phyloP scores from a whole-genome alignment of 305 asterid species.

The Fraxinus floribunda region DNA sequence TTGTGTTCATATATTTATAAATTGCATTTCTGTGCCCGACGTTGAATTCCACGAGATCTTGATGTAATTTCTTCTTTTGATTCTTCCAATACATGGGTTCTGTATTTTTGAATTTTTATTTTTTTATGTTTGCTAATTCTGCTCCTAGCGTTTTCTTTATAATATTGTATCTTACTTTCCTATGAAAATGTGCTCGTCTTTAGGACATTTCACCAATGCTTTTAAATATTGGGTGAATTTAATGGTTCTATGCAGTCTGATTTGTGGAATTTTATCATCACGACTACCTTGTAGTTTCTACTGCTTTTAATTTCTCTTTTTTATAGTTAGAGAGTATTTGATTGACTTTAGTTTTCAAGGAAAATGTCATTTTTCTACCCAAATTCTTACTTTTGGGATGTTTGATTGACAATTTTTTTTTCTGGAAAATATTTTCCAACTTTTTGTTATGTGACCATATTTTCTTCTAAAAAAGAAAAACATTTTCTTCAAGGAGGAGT shows the following conservation, averaged over 20 bases:
- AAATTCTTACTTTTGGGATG: not conserved
- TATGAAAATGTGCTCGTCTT: not conserved
- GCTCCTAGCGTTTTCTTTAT: not conserved
- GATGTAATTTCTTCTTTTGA: not conserved
- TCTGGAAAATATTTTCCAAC: too few relatives aligned
- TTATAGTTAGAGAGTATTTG: not conserved
- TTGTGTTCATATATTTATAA: not conserved
- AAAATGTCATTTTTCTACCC: not conserved
- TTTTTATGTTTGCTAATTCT: not conserved
- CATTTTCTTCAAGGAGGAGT: too few relatives aligned
- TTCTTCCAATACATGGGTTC: not conserved
- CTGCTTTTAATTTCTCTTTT: not conserved
- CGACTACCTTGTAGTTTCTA: not conserved
- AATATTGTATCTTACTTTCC: not conserved
- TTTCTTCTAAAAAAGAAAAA: too few relatives aligned
- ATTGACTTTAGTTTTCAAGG: not conserved
- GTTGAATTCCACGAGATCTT: not conserved
- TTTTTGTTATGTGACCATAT: too few relatives aligned
- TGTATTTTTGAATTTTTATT: not conserved
- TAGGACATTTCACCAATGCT: not conserved
- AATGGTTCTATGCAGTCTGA: not conserved
- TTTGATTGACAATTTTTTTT: too few relatives aligned
- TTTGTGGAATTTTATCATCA: not conserved
- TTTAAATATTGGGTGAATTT: not conserved
- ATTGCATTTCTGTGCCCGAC: not conserved